phyloP scores from a whole-genome alignment of 78 protist species.

The Dictyostelium capitatum region DNA sequence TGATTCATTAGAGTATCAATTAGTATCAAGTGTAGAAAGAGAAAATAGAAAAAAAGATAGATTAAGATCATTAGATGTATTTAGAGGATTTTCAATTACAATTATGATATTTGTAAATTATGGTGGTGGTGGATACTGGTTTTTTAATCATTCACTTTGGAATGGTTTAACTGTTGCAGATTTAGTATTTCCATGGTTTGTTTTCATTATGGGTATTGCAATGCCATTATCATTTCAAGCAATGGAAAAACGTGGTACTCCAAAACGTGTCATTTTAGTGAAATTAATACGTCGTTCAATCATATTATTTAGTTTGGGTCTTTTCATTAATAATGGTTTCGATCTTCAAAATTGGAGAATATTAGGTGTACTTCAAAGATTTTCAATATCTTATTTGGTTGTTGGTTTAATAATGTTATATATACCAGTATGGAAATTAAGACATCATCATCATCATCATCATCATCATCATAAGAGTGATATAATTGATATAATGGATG shows the following conservation, averaged over 20 bases:
- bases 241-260: conserved; percentile 53
- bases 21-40: conserved; percentile 16
- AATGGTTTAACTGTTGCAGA: conserved; percentile 92
- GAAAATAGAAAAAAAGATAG: conserved; percentile 65
- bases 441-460: not conserved
- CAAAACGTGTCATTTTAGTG: conserved; percentile 1
- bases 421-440: conserved; percentile 53
- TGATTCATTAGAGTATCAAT: conserved; percentile 54
- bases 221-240: conserved; percentile 85
- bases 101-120: conserved; percentile 92
- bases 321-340: conserved; percentile 75
- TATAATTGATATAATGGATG: not conserved
- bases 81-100: conserved; percentile 88
- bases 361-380: conserved; percentile 90
- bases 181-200: conserved; percentile 92
- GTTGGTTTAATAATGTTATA: conserved; percentile 54
- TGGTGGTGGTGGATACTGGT: conserved; percentile 92
- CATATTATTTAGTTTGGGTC: conserved; percentile 80
- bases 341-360: conserved; percentile 75
- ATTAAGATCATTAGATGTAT: conserved; percentile 77
- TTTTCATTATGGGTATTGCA: conserved; percentile 89
- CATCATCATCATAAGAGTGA: not conserved
- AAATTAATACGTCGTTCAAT: conserved; percentile 58
- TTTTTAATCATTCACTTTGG: conserved; percentile 89
- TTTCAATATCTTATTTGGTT: conserved; percentile 79